Evolutionary conservation across 257 asterid genomes (phyloP).

Genomic region (Ehretia macrophylla): DNA sequence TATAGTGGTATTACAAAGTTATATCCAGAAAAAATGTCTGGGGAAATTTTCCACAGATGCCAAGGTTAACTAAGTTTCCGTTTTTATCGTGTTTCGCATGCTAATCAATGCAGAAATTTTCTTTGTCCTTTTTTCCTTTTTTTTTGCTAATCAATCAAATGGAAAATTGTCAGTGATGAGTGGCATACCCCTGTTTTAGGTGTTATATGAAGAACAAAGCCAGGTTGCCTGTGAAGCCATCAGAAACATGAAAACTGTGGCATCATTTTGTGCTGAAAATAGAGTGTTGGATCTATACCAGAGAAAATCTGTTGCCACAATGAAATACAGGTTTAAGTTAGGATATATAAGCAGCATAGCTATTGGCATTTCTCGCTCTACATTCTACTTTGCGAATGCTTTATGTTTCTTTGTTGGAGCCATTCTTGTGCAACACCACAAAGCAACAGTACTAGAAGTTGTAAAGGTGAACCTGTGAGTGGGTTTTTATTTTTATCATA

Average conservation of each 20-base stretch:
- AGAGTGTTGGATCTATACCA: conserved; percentile 24
- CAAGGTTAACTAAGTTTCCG: conserved; percentile 12
- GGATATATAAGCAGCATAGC: conserved; percentile 16
- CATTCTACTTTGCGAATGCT: conserved; percentile 14
- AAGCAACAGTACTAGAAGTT: conserved; percentile 13
- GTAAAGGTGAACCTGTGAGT: conserved; percentile 11
- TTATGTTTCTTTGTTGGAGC: conserved; percentile 30
- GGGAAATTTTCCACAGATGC: conserved; percentile 10
- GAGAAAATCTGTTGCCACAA: conserved; percentile 19
- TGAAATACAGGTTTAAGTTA: conserved; percentile 13
- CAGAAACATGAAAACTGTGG: conserved; percentile 23
- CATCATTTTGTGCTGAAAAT: conserved; percentile 29
- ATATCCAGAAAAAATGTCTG: conserved; percentile 13
- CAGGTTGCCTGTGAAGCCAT: conserved; percentile 29
- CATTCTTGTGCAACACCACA: conserved; percentile 17
- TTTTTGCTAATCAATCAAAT: neutral
- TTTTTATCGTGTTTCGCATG: neutral
- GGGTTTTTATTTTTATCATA: no score
- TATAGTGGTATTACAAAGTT: conserved; percentile 10
- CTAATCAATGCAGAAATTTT: neutral
- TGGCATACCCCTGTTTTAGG: neutral
- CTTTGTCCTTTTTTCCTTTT: neutral
- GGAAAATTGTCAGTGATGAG: neutral
- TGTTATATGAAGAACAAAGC: conserved; percentile 19
- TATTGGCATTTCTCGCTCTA: conserved; percentile 19